Evolutionary conservation across 192 early-diverging fungal genomes (phyloP).

Genomic region (Linnemannia schmuckeri): DNA sequence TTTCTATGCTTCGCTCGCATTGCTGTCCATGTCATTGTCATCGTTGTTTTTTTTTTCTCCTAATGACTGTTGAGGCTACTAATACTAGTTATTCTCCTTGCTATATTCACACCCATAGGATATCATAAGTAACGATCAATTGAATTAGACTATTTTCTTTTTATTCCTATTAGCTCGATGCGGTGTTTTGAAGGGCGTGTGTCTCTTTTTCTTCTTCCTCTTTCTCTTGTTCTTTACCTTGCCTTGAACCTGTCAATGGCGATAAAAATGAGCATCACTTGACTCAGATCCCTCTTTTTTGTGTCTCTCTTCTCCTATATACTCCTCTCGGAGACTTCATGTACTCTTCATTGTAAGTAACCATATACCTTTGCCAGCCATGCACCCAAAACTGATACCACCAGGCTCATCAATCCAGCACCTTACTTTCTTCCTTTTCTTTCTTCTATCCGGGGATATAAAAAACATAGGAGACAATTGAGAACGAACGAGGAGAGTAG

Average conservation of each 20-base stretch:
- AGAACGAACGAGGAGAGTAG: background rate
- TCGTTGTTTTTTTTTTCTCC: background rate
- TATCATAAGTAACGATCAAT: no score
- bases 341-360: background rate
- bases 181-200: no score
- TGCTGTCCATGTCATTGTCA: background rate
- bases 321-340: background rate
- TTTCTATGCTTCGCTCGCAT: background rate
- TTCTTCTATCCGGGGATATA: background rate
- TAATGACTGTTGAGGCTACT: no score
- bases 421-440: background rate
- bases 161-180: no score
- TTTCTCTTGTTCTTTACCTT: no score
- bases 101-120: no score
- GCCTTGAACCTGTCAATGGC: background rate
- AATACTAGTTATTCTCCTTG: no score
- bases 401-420: background rate
- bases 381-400: background rate
- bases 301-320: background rate
- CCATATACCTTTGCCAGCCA: no score
- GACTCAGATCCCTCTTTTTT: background rate
- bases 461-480: background rate
- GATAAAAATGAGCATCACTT: background rate
- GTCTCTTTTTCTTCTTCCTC: no score
- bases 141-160: no score